phyloP scores from a whole-genome alignment of 768 basidiomycete genomes.

The Lenzites betulinus region DNA sequence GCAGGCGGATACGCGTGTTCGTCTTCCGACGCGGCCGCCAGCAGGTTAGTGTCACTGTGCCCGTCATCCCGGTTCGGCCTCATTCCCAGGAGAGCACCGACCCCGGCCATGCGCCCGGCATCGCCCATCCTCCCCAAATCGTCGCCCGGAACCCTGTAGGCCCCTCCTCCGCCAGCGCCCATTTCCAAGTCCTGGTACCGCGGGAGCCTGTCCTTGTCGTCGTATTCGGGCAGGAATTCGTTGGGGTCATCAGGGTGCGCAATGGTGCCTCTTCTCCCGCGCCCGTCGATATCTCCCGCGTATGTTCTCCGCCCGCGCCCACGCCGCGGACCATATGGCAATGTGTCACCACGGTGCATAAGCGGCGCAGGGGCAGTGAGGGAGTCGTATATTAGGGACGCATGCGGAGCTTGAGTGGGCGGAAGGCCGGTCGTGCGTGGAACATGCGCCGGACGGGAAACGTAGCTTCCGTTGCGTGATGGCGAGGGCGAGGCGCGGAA shows the following conservation, averaged over 20 bases:
- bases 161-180: not conserved
- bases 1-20: slow-evolving; percentile 4
- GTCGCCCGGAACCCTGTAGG: not conserved
- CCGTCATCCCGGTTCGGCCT: slow-evolving; percentile 6
- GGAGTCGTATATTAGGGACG: slow-evolving; percentile 9
- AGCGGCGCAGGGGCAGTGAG: not conserved
- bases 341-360: not conserved
- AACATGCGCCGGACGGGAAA: slow-evolving; percentile 3
- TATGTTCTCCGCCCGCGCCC: slow-evolving; percentile 7
- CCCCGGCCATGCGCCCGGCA: slow-evolving; percentile 3
- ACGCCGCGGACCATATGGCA: not conserved
- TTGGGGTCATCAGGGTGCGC: slow-evolving; percentile 16
- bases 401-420: not conserved
- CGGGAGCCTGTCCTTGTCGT: slow-evolving; percentile 22
- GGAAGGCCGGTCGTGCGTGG: slow-evolving; percentile 21
- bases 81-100: slow-evolving; percentile 1
- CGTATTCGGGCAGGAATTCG: slow-evolving; percentile 18
- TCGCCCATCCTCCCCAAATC: not conserved
- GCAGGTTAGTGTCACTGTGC: slow-evolving; percentile 13
- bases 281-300: slow-evolving; percentile 12
- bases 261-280: slow-evolving; percentile 6
- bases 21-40: slow-evolving; percentile 9
- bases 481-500: not conserved
- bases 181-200: slow-evolving; percentile 16
- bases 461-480: not conserved